phyloP scores from a whole-genome alignment of 169 alveolate genomes.

The Toxoplasma gondii region DNA sequence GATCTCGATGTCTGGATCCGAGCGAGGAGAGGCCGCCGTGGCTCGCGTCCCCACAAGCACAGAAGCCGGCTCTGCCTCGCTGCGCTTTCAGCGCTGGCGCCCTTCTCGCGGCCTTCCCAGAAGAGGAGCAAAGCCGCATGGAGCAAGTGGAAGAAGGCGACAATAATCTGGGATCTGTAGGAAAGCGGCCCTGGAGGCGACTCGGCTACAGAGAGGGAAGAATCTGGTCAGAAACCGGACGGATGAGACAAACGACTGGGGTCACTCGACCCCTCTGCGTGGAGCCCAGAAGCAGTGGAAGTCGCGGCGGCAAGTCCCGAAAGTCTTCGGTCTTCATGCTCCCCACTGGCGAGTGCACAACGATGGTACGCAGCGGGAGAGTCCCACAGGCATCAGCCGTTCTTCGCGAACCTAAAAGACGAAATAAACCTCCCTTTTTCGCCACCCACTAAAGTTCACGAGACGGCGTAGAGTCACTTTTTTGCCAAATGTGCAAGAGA shows the following conservation, averaged over 20 bases:
- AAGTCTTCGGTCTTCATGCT: slow-evolving; percentile 13
- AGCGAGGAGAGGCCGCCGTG: background rate
- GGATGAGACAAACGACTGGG: background rate
- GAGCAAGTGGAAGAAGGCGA: too few relatives aligned
- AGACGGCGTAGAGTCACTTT: too few relatives aligned
- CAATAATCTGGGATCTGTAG: background rate
- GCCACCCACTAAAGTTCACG: too few relatives aligned
- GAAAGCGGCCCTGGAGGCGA: background rate
- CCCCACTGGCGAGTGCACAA: slow-evolving; percentile 9
- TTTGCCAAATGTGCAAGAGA: too few relatives aligned
- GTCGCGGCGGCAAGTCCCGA: background rate
- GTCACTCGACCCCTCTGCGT: background rate
- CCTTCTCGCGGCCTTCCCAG: background rate
- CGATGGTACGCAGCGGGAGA: slow-evolving; percentile 14
- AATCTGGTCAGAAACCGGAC: background rate
- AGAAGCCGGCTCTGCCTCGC: background rate
- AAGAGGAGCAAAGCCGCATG: too few relatives aligned
- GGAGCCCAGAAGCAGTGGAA: background rate
- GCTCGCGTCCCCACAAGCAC: background rate
- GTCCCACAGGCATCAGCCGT: too few relatives aligned
- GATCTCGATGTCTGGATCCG: background rate
- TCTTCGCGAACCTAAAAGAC: too few relatives aligned
- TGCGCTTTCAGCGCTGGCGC: background rate
- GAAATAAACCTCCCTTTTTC: too few relatives aligned
- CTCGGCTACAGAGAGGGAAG: background rate